Conservation (phyloP, 192 early-diverging fungal genomes). For the Linnemannia zychae region DNA sequence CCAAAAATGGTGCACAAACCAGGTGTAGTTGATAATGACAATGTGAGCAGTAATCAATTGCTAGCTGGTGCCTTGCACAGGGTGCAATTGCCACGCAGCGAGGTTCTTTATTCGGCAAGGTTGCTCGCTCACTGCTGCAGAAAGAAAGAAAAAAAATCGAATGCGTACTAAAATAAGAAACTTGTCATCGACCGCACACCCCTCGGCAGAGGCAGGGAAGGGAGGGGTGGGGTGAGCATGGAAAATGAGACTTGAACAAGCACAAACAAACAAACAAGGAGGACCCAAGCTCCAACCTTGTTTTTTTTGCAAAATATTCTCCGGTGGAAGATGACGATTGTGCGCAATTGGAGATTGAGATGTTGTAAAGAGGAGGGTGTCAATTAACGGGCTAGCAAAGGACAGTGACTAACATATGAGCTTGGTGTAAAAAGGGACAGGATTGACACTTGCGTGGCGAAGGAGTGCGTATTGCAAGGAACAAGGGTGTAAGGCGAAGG, state of each 20-base stretch:
- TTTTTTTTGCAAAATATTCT: constrained; percentile 9
- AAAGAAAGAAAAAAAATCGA: background rate
- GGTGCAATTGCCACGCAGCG: background rate
- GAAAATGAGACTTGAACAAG: background rate
- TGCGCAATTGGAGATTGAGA: background rate
- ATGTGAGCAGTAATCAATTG: background rate
- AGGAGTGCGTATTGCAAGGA: no score
- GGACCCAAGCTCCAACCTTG: constrained; percentile 5
- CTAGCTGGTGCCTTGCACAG: background rate
- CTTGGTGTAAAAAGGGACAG: no score
- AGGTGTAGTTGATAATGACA: background rate
- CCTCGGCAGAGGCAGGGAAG: background rate
- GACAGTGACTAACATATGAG: no score
- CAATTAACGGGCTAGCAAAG: no score
- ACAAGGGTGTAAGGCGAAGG: background rate
- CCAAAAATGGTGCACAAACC: constrained; percentile 10
- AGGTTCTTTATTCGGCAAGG: background rate
- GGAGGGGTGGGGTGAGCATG: background rate
- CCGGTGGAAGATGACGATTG: background rate
- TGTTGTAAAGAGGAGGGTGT: background rate
- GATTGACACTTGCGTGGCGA: no score
- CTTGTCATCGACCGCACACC: background rate
- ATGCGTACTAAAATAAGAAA: constrained; percentile 7
- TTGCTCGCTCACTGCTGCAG: background rate
- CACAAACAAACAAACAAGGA: background rate